A percentile compares a stretch with the other conserved stretches of the same genome.
These are phyloP conservation scores for Hypoxylon fuscum DNA, from an alignment of 495 filamentous ascomycete genomes.

Conservation along the genomic window DNA sequence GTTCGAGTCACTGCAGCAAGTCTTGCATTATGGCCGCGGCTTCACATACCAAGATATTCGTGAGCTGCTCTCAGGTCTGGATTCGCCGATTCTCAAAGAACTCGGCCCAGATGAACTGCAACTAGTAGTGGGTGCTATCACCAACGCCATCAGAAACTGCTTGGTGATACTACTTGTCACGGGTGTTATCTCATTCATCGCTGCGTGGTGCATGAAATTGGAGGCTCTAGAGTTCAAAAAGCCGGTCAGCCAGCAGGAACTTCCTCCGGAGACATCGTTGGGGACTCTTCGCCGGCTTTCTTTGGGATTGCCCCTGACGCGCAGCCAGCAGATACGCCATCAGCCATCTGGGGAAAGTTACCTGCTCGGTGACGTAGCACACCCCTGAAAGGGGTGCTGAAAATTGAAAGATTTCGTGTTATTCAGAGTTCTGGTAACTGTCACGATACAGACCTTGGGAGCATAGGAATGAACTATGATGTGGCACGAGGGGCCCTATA, in stretches of 20 bases:
- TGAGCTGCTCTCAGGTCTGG: slow-evolving; percentile 55
- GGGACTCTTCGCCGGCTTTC: too few species aligned
- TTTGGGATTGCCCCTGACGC: too few species aligned
- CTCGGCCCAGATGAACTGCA: slow-evolving; percentile 23
- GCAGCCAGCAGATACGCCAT: too few species aligned
- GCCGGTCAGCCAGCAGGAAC: not conserved
- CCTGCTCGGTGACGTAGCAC: too few species aligned
- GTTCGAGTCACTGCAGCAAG: slow-evolving; percentile 38
- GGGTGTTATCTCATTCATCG: slow-evolving; percentile 11
- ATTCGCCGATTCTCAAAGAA: slow-evolving; percentile 47
- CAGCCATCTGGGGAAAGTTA: too few species aligned
- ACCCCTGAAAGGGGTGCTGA: too few species aligned
- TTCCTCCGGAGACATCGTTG: too few species aligned
- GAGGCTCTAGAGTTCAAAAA: slow-evolving; percentile 18
- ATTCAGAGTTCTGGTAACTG: too few species aligned
- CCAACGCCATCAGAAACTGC: slow-evolving; percentile 8
- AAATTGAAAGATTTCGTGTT: too few species aligned
- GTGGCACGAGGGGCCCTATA: too few species aligned
- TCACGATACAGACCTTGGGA: too few species aligned
- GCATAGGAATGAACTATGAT: too few species aligned
- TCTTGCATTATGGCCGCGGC: slow-evolving; percentile 43
- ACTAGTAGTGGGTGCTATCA: slow-evolving; percentile 13
- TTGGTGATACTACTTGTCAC: slow-evolving; percentile 9
- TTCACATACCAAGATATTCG: slow-evolving; percentile 45
- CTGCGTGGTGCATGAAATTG: slow-evolving; percentile 23